Percentiles rank a stretch among this genome's conserved stretches.
These are phyloP conservation scores for Neurospora sp. DNA, from an alignment of 495 filamentous ascomycete genomes.

Conservation along the genomic window DNA sequence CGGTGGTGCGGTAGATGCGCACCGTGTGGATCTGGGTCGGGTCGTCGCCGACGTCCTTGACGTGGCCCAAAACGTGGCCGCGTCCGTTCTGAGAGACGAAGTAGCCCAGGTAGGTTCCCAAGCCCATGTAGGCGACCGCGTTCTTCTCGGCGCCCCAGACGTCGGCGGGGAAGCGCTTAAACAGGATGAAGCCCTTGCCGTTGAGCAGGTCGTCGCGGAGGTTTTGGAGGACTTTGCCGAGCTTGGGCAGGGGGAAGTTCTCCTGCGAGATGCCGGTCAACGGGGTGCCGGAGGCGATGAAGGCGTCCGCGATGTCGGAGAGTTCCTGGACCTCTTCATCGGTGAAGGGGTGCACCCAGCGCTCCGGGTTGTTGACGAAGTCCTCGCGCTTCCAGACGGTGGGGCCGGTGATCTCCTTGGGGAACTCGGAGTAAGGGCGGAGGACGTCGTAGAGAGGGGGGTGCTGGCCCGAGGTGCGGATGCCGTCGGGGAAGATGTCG, in stretches of 20 bases:
- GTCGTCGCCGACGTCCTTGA: constrained; percentile 84
- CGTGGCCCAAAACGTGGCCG: constrained; percentile 85
- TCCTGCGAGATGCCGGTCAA: constrained; percentile 68
- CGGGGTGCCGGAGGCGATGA: constrained; percentile 49
- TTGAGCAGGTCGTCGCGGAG: constrained; percentile 65
- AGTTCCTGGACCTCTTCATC: constrained; percentile 60
- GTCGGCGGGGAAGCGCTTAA: constrained; percentile 69
- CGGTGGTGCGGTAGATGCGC: constrained; percentile 82
- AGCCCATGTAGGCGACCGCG: constrained; percentile 80
- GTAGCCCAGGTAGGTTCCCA: constrained; percentile 80
- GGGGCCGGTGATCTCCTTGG: constrained; percentile 59
- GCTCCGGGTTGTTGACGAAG: constrained; percentile 58
- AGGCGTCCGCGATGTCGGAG: constrained; percentile 53
- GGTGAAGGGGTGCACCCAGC: constrained; percentile 67
- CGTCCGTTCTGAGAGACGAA: constrained; percentile 76
- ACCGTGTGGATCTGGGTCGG: constrained; percentile 69
- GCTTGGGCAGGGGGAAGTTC: constrained; percentile 56
- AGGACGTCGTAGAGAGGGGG: constrained; percentile 58
- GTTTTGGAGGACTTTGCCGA: constrained; percentile 42
- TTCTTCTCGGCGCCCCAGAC: constrained; percentile 73
- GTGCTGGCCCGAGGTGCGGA: constrained; percentile 71
- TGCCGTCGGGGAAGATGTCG: constrained; percentile 36
- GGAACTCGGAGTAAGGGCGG: constrained; percentile 60
- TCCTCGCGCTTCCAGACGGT: constrained; percentile 74
- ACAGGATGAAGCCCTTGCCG: constrained; percentile 84